These are phyloP conservation scores for Kwoniella shivajii DNA, from an alignment of 1,284 basidiomycete species.

Conservation along the genomic window DNA sequence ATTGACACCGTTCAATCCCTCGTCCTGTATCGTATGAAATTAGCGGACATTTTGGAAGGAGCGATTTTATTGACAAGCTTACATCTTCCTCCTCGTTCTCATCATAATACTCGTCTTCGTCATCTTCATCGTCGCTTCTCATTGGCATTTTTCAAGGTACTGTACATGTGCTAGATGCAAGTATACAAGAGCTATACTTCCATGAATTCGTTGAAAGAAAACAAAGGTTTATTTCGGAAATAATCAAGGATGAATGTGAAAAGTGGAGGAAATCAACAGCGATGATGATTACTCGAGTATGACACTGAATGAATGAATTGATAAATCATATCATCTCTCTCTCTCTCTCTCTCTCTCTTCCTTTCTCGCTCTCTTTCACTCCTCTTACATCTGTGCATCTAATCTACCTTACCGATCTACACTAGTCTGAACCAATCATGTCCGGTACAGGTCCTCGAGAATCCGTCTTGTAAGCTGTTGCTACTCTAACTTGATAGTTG, in stretches of 20 bases:
- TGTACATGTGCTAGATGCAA: constrained; percentile 4
- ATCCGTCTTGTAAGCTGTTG: constrained; percentile 67
- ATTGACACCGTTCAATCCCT: constrained; percentile 11
- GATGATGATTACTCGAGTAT: not conserved
- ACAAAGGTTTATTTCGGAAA: not conserved
- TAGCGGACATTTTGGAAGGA: not conserved
- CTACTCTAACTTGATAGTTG: not conserved
- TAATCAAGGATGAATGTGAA: not conserved
- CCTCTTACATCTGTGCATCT: not conserved
- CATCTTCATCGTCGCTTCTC: constrained; percentile 47
- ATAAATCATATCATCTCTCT: not conserved
- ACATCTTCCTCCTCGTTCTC: constrained; percentile 36
- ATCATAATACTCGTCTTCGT: constrained; percentile 43
- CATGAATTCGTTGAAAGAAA: not conserved
- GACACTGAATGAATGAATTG: not conserved
- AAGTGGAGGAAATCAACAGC: constrained; percentile 7
- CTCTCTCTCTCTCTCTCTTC: not conserved
- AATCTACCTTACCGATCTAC: constrained; percentile 83
- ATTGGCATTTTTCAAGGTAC: constrained; percentile 16
- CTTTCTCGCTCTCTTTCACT: not conserved
- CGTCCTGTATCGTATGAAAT: constrained; percentile 7
- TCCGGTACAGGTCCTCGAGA: constrained; percentile 85
- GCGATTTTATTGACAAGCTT: not conserved
- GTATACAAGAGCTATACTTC: not conserved
- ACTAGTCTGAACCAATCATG: constrained; percentile 55